Conservation (phyloP, 2,329 filamentous ascomycete species). For the Phialocephala subalpina region DNA sequence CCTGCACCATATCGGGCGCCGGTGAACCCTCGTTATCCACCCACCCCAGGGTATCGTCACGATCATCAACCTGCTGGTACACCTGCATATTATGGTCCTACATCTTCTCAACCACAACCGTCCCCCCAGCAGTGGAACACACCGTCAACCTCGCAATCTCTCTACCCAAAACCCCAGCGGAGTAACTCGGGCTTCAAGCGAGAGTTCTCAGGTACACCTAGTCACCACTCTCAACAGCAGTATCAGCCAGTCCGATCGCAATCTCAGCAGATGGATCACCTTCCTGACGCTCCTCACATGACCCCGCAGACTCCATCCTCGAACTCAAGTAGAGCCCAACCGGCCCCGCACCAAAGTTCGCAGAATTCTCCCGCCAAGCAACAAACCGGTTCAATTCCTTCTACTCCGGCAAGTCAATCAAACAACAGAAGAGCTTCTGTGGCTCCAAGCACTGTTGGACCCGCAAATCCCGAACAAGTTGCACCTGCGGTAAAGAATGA, state of each 20-base stretch:
- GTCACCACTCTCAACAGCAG: conserved; percentile 25
- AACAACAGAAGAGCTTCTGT: not conserved
- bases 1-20: conserved; percentile 33
- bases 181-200: conserved; percentile 25
- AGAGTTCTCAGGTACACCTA: conserved; percentile 26
- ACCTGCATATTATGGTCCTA: conserved; percentile 15
- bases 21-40: conserved; percentile 19
- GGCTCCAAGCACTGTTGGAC: not conserved
- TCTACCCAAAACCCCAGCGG: conserved; percentile 27
- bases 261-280: conserved; percentile 21
- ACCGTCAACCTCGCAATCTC: conserved; percentile 21
- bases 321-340: conserved; percentile 24
- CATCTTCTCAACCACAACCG: conserved; percentile 25
- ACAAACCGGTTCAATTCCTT: conserved; percentile 15
- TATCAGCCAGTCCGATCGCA: conserved; percentile 12
- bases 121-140: conserved; percentile 28
- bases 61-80: conserved; percentile 18
- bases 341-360: conserved; percentile 17
- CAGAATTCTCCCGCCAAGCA: conserved; percentile 17
- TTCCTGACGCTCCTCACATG: conserved; percentile 16
- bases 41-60: conserved; percentile 26
- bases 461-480: not conserved
- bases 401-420: conserved; percentile 30
- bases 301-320: conserved; percentile 27
- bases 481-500: conserved; percentile 22